Conservation (phyloP, 2,329 filamentous ascomycete species). For the Aureobasidium lini region DNA sequence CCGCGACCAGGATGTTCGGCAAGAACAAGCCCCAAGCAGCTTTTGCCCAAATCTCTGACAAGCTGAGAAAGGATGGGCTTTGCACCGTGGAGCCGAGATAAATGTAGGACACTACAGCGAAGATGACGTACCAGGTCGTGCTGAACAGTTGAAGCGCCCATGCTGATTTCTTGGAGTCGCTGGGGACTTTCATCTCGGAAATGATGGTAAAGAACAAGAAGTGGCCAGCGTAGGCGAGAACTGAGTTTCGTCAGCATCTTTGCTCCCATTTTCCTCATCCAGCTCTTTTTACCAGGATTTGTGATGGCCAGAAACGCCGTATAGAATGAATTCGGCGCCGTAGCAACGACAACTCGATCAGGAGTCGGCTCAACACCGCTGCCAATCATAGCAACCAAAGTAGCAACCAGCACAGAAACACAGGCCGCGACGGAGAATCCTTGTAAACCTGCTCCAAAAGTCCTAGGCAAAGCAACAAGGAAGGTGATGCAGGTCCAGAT, state of each 20-base stretch:
- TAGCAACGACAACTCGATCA: slow-evolving; percentile 32
- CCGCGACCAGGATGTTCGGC: slow-evolving; percentile 45
- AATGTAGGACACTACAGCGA: slow-evolving; percentile 45
- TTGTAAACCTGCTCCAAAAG: slow-evolving; percentile 24
- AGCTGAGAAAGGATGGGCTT: slow-evolving; percentile 42
- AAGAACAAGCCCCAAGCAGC: slow-evolving; percentile 45
- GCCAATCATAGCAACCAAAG: slow-evolving; percentile 45
- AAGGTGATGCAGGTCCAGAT: slow-evolving; percentile 27
- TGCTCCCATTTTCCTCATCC: not conserved
- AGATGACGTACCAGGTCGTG: slow-evolving; percentile 44
- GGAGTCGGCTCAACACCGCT: slow-evolving; percentile 37
- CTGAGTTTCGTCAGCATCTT: slow-evolving; percentile 16
- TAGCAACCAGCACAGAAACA: slow-evolving; percentile 32
- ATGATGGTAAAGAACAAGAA: slow-evolving; percentile 48
- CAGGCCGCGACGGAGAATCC: not conserved
- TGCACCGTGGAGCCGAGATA: slow-evolving; percentile 42
- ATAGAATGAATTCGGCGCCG: slow-evolving; percentile 34
- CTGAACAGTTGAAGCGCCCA: slow-evolving; percentile 44
- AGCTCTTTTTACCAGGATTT: slow-evolving; percentile 30
- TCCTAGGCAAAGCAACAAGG: slow-evolving; percentile 41
- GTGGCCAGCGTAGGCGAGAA: slow-evolving; percentile 47
- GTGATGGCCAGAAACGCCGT: slow-evolving; percentile 42
- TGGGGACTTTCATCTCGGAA: slow-evolving; percentile 46
- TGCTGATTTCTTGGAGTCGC: slow-evolving; percentile 46
- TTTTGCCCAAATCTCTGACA: slow-evolving; percentile 41